phyloP scores from a whole-genome alignment of 2,329 filamentous ascomycete species.

The Lasiodiplodia citricola region DNA sequence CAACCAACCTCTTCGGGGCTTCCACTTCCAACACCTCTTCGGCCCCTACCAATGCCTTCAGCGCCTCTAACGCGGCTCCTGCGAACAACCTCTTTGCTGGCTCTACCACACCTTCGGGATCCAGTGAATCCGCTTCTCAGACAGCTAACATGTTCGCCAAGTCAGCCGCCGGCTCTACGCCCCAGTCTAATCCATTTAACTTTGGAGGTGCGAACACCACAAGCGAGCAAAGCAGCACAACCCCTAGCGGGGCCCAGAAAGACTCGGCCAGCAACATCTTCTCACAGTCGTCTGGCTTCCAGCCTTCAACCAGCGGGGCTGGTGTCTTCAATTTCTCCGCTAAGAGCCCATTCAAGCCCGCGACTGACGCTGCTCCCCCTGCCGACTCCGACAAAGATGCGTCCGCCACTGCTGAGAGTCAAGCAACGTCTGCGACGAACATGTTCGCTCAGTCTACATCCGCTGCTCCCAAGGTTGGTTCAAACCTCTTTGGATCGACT shows the following conservation, averaged over 20 bases:
- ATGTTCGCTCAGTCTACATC: slow-evolving; percentile 8
- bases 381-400: not conserved
- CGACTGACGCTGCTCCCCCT: not conserved
- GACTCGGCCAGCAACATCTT: not conserved
- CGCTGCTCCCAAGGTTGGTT: not conserved
- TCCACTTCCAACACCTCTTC: not conserved
- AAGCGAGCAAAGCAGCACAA: not conserved
- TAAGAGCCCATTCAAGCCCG: not conserved
- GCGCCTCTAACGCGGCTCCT: not conserved
- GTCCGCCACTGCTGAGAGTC: not conserved
- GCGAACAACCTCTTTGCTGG: not conserved
- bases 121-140: not conserved
- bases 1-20: not conserved
- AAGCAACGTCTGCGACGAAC: not conserved
- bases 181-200: not conserved
- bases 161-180: not conserved
- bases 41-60: not conserved
- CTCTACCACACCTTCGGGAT: not conserved
- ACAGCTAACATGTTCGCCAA: slow-evolving; percentile 9
- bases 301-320: slow-evolving; percentile 1
- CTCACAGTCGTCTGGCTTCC: not conserved
- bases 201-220: not conserved
- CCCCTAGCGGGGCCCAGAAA: not conserved
- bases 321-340: not conserved
- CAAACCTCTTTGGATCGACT: slow-evolving; percentile 10